A percentile compares a stretch with the other conserved stretches of the same genome.
Evolutionary conservation across 345 rosid species (phyloP).

Genomic region (Xanthoceras sorbifolium): DNA sequence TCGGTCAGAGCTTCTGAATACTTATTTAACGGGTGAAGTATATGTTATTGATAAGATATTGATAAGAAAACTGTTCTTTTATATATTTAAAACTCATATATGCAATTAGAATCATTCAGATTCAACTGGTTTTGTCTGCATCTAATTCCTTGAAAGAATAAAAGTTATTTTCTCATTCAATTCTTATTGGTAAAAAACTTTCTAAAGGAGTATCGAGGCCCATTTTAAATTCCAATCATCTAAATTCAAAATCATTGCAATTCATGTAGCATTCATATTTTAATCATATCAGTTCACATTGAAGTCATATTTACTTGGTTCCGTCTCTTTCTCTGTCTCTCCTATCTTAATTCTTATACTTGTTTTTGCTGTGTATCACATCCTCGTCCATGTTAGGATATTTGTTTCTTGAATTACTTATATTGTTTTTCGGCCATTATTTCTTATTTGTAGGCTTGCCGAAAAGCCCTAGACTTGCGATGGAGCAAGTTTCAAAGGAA

Average conservation of each 20-base stretch:
- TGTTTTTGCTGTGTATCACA: not conserved
- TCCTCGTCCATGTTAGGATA: not conserved
- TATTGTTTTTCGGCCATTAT: not conserved
- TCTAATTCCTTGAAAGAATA: not conserved
- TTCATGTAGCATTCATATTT: not conserved
- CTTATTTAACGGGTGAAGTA: no score
- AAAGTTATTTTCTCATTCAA: not conserved
- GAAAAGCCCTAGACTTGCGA: constrained; percentile 61
- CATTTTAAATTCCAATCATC: not conserved
- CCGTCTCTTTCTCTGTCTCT: not conserved
- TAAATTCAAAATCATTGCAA: not conserved
- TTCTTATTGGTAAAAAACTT: not conserved
- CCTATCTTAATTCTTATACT: not conserved
- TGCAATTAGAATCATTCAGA: no score
- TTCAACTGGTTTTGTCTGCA: not conserved
- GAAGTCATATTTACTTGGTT: not conserved
- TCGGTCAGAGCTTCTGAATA: no score
- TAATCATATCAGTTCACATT: not conserved
- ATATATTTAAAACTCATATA: no score
- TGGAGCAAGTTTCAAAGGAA: constrained; percentile 69
- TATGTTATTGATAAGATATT: no score
- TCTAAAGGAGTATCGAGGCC: not conserved
- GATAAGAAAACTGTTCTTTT: no score
- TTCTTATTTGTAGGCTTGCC: constrained; percentile 56
- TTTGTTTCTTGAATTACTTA: constrained; percentile 7